phyloP scores from a whole-genome alignment of 2,329 filamentous ascomycete genomes.

The Fusarium cyanostomum region DNA sequence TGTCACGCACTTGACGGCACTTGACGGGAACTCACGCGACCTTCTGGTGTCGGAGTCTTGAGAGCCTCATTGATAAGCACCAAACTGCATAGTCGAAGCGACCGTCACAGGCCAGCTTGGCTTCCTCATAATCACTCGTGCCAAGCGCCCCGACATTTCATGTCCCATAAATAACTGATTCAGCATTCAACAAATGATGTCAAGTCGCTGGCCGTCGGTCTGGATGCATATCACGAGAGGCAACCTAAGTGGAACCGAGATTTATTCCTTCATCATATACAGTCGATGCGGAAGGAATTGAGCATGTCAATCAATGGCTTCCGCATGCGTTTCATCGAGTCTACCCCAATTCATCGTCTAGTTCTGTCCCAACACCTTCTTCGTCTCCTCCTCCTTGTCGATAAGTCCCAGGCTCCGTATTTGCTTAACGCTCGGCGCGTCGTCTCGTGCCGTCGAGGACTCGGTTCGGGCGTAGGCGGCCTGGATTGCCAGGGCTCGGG shows the following conservation, averaged over 20 bases:
- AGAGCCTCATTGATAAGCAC: too few relatives aligned
- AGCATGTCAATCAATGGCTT: slow-evolving; percentile 7
- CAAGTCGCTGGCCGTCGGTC: neutral
- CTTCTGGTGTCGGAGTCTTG: too few relatives aligned
- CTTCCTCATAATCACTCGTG: too few relatives aligned
- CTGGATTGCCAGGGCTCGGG: slow-evolving; percentile 81
- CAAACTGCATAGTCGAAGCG: too few relatives aligned
- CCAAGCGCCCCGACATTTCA: too few relatives aligned
- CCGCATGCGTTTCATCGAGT: slow-evolving; percentile 13
- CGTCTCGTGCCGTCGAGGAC: slow-evolving; percentile 78
- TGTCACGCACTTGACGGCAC: too few relatives aligned
- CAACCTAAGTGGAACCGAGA: slow-evolving; percentile 19
- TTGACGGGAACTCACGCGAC: too few relatives aligned
- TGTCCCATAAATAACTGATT: neutral
- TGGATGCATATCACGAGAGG: neutral
- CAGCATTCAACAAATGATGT: neutral
- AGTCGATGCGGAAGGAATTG: slow-evolving; percentile 14
- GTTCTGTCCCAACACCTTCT: slow-evolving; percentile 61
- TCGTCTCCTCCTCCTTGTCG: slow-evolving; percentile 83
- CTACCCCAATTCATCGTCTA: slow-evolving; percentile 27
- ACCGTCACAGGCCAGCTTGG: too few relatives aligned
- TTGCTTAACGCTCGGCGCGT: slow-evolving; percentile 82
- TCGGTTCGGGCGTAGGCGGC: slow-evolving; percentile 84
- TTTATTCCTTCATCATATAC: slow-evolving; percentile 40
- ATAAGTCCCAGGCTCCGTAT: slow-evolving; percentile 88